Evolutionary conservation across 2,329 filamentous ascomycete genomes (phyloP), one percentile per base, ranked within the genome.

Genomic region (Pestalotiopsis sp.): DNA sequence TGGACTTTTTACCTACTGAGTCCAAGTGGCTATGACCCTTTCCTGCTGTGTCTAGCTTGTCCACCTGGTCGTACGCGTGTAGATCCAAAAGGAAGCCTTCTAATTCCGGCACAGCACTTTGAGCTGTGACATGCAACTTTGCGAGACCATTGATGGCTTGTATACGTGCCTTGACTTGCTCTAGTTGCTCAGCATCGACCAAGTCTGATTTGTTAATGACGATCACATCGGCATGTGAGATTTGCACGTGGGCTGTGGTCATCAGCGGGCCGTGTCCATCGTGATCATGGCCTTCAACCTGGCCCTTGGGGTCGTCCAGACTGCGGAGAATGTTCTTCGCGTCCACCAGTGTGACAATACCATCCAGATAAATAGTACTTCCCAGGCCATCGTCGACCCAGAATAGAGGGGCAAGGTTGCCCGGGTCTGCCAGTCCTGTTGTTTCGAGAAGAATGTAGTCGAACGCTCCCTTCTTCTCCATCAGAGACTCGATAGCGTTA

Each of bases 361-460:
- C 96, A 77, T 99, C 96, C 0, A 99, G 88, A 79, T 97, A 99
- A 75, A 99, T 98, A 49, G 92, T 95, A 79, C 95, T 97, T 7
- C 94, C 95, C 2, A 99, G 87, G 0, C 95, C 96, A 72, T 98
- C 95, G 75, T 99, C 96, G 31, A 99, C 91, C 96, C 96, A 99
- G 82, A 99, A 99, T 14, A 98, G 83, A 0, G 96, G 96, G 0
- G 96, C 96, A 65, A 99, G 90, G 75, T 98, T 98, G 1, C 96
- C 96, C 0, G 96, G 96, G 76, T 99, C 95, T 4, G 96, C 96
- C 5, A 99, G 87, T 0, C 96, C 96, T 0, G 96, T 98, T 0
- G 96, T 99, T 80, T 99, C 96, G 1, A 99, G 90, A 2, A 99
- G 87, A 72, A 99, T 98, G 82, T 98, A 99, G 82, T 99, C 96